These are phyloP conservation scores for Firmiana major DNA, from an alignment of 345 rosid species.

Conservation along the genomic window DNA sequence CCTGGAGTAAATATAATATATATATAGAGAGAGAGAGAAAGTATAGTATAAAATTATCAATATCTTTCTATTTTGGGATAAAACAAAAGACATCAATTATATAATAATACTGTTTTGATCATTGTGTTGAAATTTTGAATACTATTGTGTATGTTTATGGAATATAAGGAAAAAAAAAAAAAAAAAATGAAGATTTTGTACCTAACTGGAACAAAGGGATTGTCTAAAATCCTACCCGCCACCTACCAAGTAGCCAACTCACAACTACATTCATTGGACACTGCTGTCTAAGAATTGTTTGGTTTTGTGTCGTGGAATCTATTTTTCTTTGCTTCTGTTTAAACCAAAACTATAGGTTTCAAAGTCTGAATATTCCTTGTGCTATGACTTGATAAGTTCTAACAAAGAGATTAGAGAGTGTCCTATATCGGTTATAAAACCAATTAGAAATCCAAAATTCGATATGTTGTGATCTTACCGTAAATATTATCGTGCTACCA, in stretches of 20 bases:
- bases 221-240: constrained; percentile 4
- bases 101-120: not conserved
- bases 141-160: not conserved
- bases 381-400: not conserved
- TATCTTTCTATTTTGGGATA: not conserved
- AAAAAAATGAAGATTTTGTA: not conserved
- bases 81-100: constrained; percentile 13
- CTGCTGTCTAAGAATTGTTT: not conserved
- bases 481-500: no score
- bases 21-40: not conserved
- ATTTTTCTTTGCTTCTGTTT: not conserved
- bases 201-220: not conserved
- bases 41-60: not conserved
- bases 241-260: constrained; percentile 6
- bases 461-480: no score
- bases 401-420: not conserved
- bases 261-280: constrained; percentile 2
- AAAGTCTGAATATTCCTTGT: constrained; percentile 1
- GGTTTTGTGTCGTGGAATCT: not conserved
- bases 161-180: not conserved
- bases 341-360: not conserved
- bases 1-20: not conserved
- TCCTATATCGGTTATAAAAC: no score
- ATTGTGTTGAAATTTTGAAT: not conserved
- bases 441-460: no score